Conservation (phyloP, 1,284 basidiomycete genomes). For the Heterobasidion irregulare region DNA sequence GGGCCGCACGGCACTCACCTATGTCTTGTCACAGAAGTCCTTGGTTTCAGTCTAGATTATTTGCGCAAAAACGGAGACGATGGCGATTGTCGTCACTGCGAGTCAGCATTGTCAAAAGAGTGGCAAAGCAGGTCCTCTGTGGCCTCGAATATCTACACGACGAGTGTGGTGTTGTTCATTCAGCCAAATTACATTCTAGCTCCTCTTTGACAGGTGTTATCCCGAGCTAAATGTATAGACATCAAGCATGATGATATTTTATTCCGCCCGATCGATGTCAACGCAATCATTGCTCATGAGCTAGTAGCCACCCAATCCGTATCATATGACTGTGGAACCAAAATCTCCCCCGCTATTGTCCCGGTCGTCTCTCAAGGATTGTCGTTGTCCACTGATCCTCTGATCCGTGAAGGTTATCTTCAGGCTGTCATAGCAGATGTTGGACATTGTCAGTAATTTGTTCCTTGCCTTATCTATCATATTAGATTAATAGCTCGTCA, state of each 20-base stretch:
- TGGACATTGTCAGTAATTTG: not conserved
- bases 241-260: not conserved
- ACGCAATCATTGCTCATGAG: not conserved
- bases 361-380: conserved; percentile 8
- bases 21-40: conserved; percentile 40
- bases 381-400: not conserved
- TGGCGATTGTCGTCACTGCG: conserved; percentile 7
- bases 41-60: conserved; percentile 29
- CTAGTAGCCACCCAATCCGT: conserved; percentile 9
- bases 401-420: not conserved
- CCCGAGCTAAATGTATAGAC: not conserved
- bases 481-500: conserved; percentile 1
- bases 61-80: conserved; percentile 21
- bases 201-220: not conserved
- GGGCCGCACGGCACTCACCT: conserved; percentile 27
- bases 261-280: not conserved
- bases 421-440: not conserved
- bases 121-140: conserved; percentile 36
- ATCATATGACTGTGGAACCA: conserved; percentile 7
- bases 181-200: conserved; percentile 10
- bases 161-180: conserved; percentile 31
- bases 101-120: conserved; percentile 34
- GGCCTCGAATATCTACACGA: conserved; percentile 40
- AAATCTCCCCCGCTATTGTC: conserved; percentile 4
- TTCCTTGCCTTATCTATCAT: not conserved